Conservation (phyloP, 2,329 filamentous ascomycete species). For the Escovopsis weberi region DNA sequence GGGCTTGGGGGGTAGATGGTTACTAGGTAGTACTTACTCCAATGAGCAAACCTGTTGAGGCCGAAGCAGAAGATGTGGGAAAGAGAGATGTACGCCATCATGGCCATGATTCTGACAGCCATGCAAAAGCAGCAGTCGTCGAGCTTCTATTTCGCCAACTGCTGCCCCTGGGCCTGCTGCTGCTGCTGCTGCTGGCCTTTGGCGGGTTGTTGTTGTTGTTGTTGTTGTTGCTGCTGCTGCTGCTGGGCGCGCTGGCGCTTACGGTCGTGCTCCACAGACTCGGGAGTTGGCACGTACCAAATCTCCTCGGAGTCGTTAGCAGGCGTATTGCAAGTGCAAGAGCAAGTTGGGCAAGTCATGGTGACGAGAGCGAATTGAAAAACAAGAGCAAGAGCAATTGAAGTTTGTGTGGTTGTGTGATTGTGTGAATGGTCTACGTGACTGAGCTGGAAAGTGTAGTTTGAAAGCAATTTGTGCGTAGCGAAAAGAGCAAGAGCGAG, state of each 20-base stretch:
- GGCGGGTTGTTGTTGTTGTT: too few species aligned
- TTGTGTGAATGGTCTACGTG: neutral
- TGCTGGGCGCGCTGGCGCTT: too few species aligned
- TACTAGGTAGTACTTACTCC: neutral
- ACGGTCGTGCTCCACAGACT: too few species aligned
- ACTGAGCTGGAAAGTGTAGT: neutral
- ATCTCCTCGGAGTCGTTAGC: too few species aligned
- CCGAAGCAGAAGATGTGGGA: neutral
- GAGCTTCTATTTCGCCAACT: neutral
- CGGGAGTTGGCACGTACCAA: too few species aligned
- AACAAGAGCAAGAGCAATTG: neutral
- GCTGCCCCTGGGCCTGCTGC: neutral
- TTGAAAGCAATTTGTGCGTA: neutral
- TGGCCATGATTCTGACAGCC: neutral
- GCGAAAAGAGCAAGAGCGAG: neutral
- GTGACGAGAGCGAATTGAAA: neutral
- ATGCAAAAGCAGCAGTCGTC: neutral
- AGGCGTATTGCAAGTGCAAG: too few species aligned
- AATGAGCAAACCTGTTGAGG: neutral
- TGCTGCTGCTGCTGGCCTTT: too few species aligned
- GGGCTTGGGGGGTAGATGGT: too few species aligned
- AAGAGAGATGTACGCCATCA: neutral
- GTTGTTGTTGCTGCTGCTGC: too few species aligned
- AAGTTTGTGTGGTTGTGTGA: neutral
- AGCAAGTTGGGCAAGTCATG: too few species aligned